phyloP scores from a whole-genome alignment of 2,329 filamentous ascomycete genomes.

The Magnaporthiopsis rhizophila region DNA sequence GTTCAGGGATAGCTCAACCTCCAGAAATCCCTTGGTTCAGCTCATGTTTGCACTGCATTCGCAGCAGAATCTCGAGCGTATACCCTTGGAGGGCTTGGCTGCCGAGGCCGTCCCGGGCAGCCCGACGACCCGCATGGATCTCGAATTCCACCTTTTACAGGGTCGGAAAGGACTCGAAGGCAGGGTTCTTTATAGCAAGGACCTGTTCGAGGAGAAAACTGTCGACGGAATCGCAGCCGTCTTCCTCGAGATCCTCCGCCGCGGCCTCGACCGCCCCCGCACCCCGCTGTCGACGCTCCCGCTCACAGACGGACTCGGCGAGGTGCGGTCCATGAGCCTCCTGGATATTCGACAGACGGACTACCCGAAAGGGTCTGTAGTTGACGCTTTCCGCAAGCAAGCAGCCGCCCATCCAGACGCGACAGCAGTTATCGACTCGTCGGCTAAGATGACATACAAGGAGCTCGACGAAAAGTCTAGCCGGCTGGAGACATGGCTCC shows the following conservation, averaged over 20 bases:
- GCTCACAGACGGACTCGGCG: not conserved
- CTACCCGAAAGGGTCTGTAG: not conserved
- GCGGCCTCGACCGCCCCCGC: not conserved
- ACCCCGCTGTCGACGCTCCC: not conserved
- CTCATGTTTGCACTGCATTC: slow-evolving; percentile 1
- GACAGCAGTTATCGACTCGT: not conserved
- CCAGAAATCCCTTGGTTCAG: not conserved
- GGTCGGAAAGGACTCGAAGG: not conserved
- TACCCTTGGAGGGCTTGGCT: not conserved
- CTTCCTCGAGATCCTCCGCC: not conserved
- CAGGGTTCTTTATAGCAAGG: not conserved
- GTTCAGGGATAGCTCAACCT: not conserved
- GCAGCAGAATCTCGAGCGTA: not conserved
- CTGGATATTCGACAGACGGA: not conserved
- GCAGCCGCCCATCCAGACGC: not conserved
- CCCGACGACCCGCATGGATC: not conserved
- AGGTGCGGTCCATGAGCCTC: not conserved
- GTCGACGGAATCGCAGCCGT: not conserved
- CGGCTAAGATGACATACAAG: not conserved
- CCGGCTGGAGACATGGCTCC: not conserved
- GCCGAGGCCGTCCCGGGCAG: not conserved
- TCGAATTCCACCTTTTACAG: slow-evolving; percentile 1
- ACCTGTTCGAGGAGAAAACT: not conserved
- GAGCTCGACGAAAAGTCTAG: not conserved
- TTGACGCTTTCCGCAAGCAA: slow-evolving; percentile 1